Conservation (phyloP, 2,329 filamentous ascomycete genomes). For the Conoideocrella luteorostrata region DNA sequence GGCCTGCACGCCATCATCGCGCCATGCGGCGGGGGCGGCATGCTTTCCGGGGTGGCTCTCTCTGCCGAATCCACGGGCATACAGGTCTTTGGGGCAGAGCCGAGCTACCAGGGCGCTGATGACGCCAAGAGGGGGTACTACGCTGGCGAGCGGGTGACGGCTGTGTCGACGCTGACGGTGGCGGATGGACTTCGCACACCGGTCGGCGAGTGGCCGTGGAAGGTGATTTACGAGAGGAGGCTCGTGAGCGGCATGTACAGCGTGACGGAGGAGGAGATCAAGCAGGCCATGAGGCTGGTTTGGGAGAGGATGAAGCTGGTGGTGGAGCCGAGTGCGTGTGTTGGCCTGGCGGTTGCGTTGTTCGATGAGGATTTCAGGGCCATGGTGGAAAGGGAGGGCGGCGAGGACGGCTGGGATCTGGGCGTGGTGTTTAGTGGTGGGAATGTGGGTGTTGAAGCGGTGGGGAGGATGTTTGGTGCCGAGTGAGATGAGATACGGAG, state of each 20-base stretch:
- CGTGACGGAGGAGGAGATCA: slow-evolving; percentile 79
- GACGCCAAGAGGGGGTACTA: slow-evolving; percentile 69
- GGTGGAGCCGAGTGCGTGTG: slow-evolving; percentile 80
- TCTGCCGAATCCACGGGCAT: slow-evolving; percentile 66
- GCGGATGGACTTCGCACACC: slow-evolving; percentile 86
- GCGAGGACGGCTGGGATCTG: slow-evolving; percentile 66
- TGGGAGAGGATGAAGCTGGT: slow-evolving; percentile 86
- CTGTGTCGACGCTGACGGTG: slow-evolving; percentile 71
- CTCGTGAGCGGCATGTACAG: slow-evolving; percentile 65
- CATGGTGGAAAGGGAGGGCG: slow-evolving; percentile 63
- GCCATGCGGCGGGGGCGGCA: slow-evolving; percentile 81
- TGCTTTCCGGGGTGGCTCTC: slow-evolving; percentile 77
- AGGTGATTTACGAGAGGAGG: slow-evolving; percentile 62
- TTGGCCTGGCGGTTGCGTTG: slow-evolving; percentile 74
- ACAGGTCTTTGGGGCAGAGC: slow-evolving; percentile 81
- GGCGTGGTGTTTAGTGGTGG: slow-evolving; percentile 56
- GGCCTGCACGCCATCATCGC: slow-evolving; percentile 66
- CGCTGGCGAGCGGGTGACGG: slow-evolving; percentile 54
- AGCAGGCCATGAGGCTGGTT: slow-evolving; percentile 66
- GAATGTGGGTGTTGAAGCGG: slow-evolving; percentile 49
- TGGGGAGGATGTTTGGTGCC: slow-evolving; percentile 44
- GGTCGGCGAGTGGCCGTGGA: slow-evolving; percentile 70
- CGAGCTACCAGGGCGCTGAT: slow-evolving; percentile 74
- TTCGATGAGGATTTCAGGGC: slow-evolving; percentile 78
- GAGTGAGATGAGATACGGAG: too few relatives aligned